Evolutionary conservation across 495 filamentous ascomycete species (phyloP).

Genomic region (Penicillium longicatenatum): DNA sequence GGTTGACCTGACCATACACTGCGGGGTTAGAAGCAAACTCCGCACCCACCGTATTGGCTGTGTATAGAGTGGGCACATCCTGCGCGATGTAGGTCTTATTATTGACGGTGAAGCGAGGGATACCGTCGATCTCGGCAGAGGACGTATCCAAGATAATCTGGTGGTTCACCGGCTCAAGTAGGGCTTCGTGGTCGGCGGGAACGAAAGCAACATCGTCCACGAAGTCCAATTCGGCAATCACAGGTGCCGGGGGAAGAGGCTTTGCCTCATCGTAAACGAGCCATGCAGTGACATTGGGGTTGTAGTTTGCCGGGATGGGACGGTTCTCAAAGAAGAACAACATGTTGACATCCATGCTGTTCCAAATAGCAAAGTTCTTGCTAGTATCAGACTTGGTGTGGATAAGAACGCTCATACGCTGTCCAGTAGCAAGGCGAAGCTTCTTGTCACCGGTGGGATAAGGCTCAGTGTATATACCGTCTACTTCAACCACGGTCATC

Average conservation of each 20-base stretch:
- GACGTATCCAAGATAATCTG: constrained; percentile 42
- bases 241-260: constrained; percentile 56
- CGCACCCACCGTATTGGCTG: constrained; percentile 50
- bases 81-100: constrained; percentile 55
- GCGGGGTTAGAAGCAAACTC: constrained; percentile 56
- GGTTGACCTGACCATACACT: constrained; percentile 40
- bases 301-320: constrained; percentile 38
- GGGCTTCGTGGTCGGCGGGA: constrained; percentile 63
- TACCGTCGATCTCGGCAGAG: constrained; percentile 65
- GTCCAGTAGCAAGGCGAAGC: constrained; percentile 66
- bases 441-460: constrained; percentile 50
- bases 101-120: constrained; percentile 45
- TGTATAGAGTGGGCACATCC: constrained; percentile 78
- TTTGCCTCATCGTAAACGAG: constrained; percentile 68
- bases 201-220: constrained; percentile 73
- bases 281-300: constrained; percentile 80
- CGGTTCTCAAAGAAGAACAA: constrained; percentile 49
- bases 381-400: constrained; percentile 54
- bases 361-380: constrained; percentile 59
- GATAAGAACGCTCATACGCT: constrained; percentile 68
- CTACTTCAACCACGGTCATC: constrained; percentile 69
- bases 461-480: constrained; percentile 68
- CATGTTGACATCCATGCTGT: constrained; percentile 56
- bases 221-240: constrained; percentile 61
- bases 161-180: constrained; percentile 34